Evolutionary conservation across 129 eudicot species (phyloP), one percentile per base, ranked within the genome.

Genomic region (Lonicera japonica): DNA sequence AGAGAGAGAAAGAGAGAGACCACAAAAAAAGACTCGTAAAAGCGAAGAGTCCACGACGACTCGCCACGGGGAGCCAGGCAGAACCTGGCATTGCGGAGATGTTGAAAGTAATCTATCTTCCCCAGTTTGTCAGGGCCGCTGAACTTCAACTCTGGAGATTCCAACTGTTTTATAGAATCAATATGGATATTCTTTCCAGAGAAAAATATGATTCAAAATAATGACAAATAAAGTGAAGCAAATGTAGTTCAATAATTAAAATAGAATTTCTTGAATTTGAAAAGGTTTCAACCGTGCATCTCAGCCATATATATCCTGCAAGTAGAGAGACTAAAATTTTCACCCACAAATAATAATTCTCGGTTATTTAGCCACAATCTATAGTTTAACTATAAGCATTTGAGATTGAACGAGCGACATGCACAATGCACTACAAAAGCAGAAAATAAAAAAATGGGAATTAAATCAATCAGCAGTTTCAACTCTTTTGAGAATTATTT

Each of bases 31-130:
- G 98, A 82, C 80, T 92, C 98, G 8, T 80, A 92, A 61, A 92
- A 87, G 56, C 98, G 95, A 71, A 92, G 98, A 29, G 98, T 92
- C 98, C 98, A 92, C n/a, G 98, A 92, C 4, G 98, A 92, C 55
- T 87, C 96, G 59, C 98, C 98, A 61, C 98, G 96, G 19, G 98
- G 98, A 70, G 98, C 96, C 70, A 92, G 80, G 73, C 96, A 92
- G 80, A 87, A 92, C 70, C 82, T 92, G 56, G 96, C 86, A 80
- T 92, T 87, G 20, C 95, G 86, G 7, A 92, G 82, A 74, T 92
- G 98, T 60, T 80, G 68, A 82, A 92, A 92, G 63, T 92, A 92
- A n/a, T 84, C 98, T 46, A 47, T 70, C 74, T 61, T 92, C 52
- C 86, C 95, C 69, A 92, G 71, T 56, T 92, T 92, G 43, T 87